phyloP scores from a whole-genome alignment of 2,329 filamentous ascomycete species.

The Aureobasidium subglaciale region DNA sequence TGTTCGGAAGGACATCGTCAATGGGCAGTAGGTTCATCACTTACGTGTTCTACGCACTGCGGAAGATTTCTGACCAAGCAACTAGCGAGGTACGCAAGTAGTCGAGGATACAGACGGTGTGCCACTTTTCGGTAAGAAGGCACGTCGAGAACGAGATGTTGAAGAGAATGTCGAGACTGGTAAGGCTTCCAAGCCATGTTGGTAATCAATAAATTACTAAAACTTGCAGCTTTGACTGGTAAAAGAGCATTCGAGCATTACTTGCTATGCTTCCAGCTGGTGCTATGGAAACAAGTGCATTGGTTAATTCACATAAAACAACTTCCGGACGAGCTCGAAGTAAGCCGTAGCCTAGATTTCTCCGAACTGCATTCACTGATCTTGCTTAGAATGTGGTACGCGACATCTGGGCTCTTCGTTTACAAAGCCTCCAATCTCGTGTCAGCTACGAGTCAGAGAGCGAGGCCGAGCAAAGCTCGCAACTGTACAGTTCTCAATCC shows the following conservation, averaged over 20 bases:
- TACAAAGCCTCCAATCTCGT: constrained; percentile 49
- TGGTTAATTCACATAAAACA: constrained; percentile 63
- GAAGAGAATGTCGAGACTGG: constrained; percentile 18
- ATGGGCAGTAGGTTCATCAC: constrained; percentile 49
- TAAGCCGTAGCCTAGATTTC: constrained; percentile 21
- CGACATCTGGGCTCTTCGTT: constrained; percentile 77
- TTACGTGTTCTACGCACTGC: neutral
- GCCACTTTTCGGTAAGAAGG: constrained; percentile 23
- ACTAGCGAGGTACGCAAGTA: constrained; percentile 26
- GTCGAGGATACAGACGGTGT: constrained; percentile 28
- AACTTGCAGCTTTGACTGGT: constrained; percentile 45
- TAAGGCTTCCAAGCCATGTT: neutral
- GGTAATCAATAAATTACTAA: neutral
- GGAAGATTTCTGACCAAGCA: neutral
- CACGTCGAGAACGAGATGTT: constrained; percentile 24
- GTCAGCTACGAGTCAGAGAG: constrained; percentile 28
- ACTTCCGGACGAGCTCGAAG: constrained; percentile 68
- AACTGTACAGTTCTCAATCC: constrained; percentile 54
- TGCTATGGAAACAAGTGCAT: constrained; percentile 72
- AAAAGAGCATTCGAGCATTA: constrained; percentile 68
- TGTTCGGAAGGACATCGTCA: constrained; percentile 76
- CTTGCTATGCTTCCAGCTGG: constrained; percentile 74
- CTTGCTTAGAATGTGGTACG: constrained; percentile 52
- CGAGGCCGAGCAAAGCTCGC: constrained; percentile 35
- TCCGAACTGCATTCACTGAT: neutral